Base-by-base conservation (phyloP, 345 rosid genomes). In the Gynandropsis gynandra region DNA sequence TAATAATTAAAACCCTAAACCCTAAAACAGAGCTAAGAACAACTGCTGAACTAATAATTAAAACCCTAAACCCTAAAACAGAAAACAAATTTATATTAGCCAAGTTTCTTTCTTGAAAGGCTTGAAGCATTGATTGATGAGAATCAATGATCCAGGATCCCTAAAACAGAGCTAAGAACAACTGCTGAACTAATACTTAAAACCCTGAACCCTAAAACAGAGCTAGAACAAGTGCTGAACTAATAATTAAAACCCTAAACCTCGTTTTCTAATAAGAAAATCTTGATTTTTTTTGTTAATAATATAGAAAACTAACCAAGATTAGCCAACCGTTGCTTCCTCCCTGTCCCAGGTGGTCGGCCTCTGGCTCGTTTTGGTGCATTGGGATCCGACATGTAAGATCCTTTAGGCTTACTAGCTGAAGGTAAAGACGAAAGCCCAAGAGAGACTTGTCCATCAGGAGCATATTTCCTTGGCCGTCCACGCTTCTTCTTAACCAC, bases 341-440 rank as follows among this genome's bases (percentile, higher is more conserved):
- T 76, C 55, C 98, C 96, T 51, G 72, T 74, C 19, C 98, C 98
- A 56, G 87, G 98, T 4, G 98, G 96, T 33, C 96, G 76, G 17
- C 98, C 98, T 75, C 83, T 68, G 32, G 47, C 62, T 58, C 80
- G 61, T 63, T 70, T 87, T n/a, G 74, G 75, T 39, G 61, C 69
- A 54, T 74, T 57, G 3, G 95, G 61, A 66, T 74, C 79, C 19
- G 79, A 72, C 40, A 48, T 0, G 9, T 56, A 57, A 31, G 59
- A 19, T 19, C 1, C n/a, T 7, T 27, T 52, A 54, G 42, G 17
- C 38, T 44, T 61, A 0, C 42, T 21, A 43, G 42, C 20, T 42
- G 37, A 42, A 6, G 27, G 10, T 81, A 81, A 35, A 9, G 87
- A 75, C 54, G 88, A 82, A 50, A 84, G 73, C 7, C 89, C 95